Evolutionary conservation across 345 rosid genomes (phyloP), one percentile per base, ranked within the genome.

Genomic region (Gossypium ekmanianum): DNA sequence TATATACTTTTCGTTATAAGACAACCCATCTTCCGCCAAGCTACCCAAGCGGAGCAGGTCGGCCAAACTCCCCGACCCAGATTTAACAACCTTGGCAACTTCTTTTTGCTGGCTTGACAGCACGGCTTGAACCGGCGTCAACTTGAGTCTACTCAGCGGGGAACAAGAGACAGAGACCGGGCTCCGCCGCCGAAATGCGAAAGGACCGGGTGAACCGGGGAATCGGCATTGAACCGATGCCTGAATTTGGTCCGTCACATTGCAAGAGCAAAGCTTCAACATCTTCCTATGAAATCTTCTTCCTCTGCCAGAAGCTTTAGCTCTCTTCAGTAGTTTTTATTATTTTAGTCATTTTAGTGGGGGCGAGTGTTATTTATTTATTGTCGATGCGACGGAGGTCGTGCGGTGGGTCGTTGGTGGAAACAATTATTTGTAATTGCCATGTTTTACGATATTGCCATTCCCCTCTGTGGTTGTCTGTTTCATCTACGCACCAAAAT

Each of bases 1-100:
- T 10, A 92, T 87, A 66, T 90, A 92, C 89, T 80, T 92, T 82
- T 94, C 98, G 81, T 87, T 92, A 74, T 88, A 94, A 2, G 97
- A 90, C 39, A 85, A 79, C 22, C 98, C 94, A 61, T 88, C 90
- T 65, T 88, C 93, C 43, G 84, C 74, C 87, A 91, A 81, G 71
- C 87, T 81, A 63, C 98, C 98, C 50, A 79, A 56, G 26, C 97
- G 86, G 52, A 92, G 85, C 61, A 86, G 82, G 69, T 89, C 90
- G 13, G 87, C 92, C 77, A 85, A 79, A 74, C 76, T 81, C 20
- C 79, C 85, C 4, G 77, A 54, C 59, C 78, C 84, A 58, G 81
- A 58, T 29, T 82, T 91, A 41, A 77, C 73, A 39, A 27, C 55
- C 55, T 51, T 61, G 16, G 72, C 50, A 43, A 45, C 78, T 3